A percentile compares a stretch with the other conserved stretches of the same genome.
Conservation (phyloP, 768 basidiomycete genomes). For the Suillus clintonianus region DNA sequence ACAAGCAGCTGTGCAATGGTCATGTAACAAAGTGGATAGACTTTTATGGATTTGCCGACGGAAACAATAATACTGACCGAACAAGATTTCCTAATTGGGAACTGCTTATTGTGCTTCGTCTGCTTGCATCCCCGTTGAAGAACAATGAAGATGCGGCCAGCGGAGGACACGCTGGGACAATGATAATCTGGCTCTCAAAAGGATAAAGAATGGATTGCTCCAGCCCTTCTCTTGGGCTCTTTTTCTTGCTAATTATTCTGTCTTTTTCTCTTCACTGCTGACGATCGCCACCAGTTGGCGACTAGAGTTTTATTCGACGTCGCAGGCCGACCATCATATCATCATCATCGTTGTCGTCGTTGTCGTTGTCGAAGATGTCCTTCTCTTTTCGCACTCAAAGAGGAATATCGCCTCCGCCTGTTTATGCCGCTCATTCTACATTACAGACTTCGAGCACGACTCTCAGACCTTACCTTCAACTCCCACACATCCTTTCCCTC, state of each 20-base stretch:
- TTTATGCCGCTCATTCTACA: constrained; percentile 54
- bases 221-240: constrained; percentile 15
- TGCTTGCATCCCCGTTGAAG: background rate
- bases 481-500: constrained; percentile 81
- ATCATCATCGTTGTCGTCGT: constrained; percentile 6
- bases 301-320: constrained; percentile 23
- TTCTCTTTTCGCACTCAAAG: constrained; percentile 27
- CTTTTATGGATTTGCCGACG: background rate
- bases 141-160: constrained; percentile 25
- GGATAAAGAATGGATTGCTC: constrained; percentile 22
- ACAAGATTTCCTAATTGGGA: constrained; percentile 16
- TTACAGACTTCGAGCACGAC: constrained; percentile 28
- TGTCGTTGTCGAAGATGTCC: constrained; percentile 21
- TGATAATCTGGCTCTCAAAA: constrained; percentile 10
- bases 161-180: constrained; percentile 10
- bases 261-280: constrained; percentile 11
- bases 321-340: constrained; percentile 38
- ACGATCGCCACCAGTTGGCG: constrained; percentile 9
- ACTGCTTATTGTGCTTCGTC: constrained; percentile 28
- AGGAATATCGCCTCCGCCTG: constrained; percentile 49
- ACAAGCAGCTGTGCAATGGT: background rate
- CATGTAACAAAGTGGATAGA: background rate
- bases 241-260: background rate
- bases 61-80: background rate
- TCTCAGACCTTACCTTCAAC: constrained; percentile 82